Conservation (phyloP, 1,284 basidiomycete species). For the Austroboletus novae-zelandiae region DNA sequence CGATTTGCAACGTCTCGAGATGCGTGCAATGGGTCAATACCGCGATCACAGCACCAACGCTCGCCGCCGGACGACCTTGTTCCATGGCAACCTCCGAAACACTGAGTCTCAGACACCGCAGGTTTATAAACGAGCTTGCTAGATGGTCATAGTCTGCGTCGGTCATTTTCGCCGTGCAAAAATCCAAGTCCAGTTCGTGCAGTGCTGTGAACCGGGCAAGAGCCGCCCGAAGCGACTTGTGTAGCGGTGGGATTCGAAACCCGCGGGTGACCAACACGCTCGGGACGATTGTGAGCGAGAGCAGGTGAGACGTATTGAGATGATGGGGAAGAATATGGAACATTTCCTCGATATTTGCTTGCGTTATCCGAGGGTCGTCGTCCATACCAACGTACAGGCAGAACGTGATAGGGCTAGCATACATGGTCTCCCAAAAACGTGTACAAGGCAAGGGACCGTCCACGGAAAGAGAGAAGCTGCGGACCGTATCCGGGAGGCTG, state of each 20-base stretch:
- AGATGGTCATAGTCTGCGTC: conserved; percentile 8
- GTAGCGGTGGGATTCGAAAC: not conserved
- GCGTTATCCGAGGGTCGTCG: not conserved
- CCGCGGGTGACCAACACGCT: no score
- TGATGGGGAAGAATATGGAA: conserved; percentile 7
- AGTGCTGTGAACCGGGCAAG: conserved; percentile 11
- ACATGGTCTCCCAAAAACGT: not conserved
- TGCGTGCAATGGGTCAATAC: conserved; percentile 10
- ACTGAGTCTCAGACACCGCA: conserved; percentile 16
- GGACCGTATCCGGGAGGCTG: conserved; percentile 6
- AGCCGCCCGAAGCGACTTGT: not conserved
- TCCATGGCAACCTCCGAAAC: conserved; percentile 2
- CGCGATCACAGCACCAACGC: conserved; percentile 9
- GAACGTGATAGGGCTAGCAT: conserved; percentile 12
- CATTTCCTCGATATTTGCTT: not conserved
- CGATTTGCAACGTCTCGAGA: conserved; percentile 17
- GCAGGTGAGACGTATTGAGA: conserved; percentile 6
- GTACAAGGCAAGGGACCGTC: not conserved
- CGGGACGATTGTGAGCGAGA: not conserved
- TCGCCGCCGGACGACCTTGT: conserved; percentile 8
- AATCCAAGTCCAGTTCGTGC: conserved; percentile 15
- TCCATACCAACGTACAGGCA: conserved; percentile 2
- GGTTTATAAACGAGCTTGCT: conserved; percentile 5
- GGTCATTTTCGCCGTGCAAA: conserved; percentile 1
- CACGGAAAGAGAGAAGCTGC: conserved; percentile 2